Conservation (phyloP, 163 green algal genomes). For the Trebouxia gelatinosa region DNA sequence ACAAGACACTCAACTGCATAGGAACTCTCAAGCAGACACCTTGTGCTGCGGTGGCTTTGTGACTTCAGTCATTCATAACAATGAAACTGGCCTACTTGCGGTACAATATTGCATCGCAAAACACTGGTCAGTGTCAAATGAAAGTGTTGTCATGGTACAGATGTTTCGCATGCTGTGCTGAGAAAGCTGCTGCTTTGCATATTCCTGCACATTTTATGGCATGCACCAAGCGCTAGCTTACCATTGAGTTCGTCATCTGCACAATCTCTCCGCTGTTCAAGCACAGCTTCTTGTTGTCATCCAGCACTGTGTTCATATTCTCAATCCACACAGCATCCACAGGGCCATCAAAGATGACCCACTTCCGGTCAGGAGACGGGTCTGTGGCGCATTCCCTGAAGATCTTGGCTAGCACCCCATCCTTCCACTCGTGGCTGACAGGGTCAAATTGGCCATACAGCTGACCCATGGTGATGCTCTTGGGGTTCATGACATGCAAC, state of each 20-base stretch:
- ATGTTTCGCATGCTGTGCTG: no score
- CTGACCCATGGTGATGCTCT: slow-evolving; percentile 77
- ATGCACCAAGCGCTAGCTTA: neutral
- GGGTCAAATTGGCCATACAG: slow-evolving; percentile 87
- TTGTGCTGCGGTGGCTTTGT: no score
- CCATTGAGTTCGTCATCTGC: slow-evolving; percentile 71
- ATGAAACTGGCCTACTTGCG: no score
- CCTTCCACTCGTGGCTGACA: slow-evolving; percentile 89
- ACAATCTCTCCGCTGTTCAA: slow-evolving; percentile 88
- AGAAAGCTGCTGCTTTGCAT: no score
- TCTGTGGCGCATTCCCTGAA: slow-evolving; percentile 69
- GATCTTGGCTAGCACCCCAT: slow-evolving; percentile 83
- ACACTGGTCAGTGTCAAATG: no score
- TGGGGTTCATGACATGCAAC: slow-evolving; percentile 79
- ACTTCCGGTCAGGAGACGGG: slow-evolving; percentile 68
- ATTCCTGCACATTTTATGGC: no score
- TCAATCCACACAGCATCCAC: slow-evolving; percentile 91
- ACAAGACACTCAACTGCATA: no score
- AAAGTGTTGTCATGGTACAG: no score
- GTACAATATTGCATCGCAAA: no score
- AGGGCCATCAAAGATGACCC: slow-evolving; percentile 86
- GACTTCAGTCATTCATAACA: no score
- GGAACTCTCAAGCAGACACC: no score
- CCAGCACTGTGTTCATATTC: slow-evolving; percentile 85
- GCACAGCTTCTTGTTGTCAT: slow-evolving; percentile 90